A percentile compares a stretch with the other conserved stretches of the same genome.
These are phyloP conservation scores for Saturnispora serradocipensis DNA, from an alignment of 805 yeast species.

Conservation along the genomic window DNA sequence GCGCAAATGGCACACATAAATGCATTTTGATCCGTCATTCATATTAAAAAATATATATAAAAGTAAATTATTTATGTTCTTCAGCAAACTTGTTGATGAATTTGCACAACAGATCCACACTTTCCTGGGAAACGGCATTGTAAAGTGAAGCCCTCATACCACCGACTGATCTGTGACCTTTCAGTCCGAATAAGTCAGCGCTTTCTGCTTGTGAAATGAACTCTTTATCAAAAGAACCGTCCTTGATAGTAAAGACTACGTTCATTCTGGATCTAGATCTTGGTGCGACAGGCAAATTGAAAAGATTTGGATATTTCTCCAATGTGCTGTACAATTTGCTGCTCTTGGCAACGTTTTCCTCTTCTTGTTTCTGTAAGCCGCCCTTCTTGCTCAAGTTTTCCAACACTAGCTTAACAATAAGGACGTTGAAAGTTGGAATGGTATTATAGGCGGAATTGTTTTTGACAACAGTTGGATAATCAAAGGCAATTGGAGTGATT, in stretches of 20 bases:
- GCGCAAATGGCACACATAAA: too few species aligned
- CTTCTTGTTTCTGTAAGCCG: conserved; percentile 58
- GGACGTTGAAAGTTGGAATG: conserved; percentile 86
- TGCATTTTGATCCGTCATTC: too few species aligned
- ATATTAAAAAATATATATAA: too few species aligned
- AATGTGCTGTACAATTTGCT: conserved; percentile 51
- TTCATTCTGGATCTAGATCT: conserved; percentile 80
- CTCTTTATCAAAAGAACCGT: conserved; percentile 47
- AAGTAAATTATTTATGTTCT: conserved; percentile 13
- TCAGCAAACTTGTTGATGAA: conserved; percentile 56
- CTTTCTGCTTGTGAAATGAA: conserved; percentile 62
- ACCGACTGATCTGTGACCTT: conserved; percentile 96
- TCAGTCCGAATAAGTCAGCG: conserved; percentile 62
- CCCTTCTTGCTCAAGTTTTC: conserved; percentile 55
- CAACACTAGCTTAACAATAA: conserved; percentile 73
- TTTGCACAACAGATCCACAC: conserved; percentile 47
- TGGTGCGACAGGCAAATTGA: conserved; percentile 54
- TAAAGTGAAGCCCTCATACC: conserved; percentile 92
- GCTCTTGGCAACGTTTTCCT: conserved; percentile 54
- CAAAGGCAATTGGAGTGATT: conserved; percentile 79
- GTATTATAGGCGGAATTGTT: conserved; percentile 95
- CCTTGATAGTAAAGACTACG: conserved; percentile 74
- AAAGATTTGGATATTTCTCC: conserved; percentile 58
- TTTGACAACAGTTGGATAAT: conserved; percentile 74
- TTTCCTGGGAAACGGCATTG: conserved; percentile 67